These are phyloP conservation scores for Cucurbita argyrosperma DNA, from an alignment of 306 rosid species.

Conservation along the genomic window DNA sequence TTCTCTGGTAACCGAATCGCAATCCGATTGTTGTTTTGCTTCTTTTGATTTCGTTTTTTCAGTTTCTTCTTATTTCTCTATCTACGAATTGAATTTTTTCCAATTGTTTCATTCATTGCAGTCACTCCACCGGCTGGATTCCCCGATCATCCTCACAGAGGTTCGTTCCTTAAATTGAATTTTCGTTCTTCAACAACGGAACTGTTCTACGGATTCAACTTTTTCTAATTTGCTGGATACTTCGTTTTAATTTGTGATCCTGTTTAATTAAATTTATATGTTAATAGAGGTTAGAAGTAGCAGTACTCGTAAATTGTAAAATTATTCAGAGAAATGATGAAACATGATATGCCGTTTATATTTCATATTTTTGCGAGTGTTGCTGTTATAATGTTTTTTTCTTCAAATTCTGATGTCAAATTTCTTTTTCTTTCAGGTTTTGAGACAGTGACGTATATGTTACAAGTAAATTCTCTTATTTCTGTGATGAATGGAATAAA, in stretches of 20 bases:
- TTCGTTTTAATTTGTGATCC: neutral
- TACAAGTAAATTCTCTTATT: slow-evolving; percentile 22
- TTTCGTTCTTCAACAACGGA: neutral
- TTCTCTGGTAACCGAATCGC: slow-evolving; percentile 28
- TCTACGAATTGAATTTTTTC: neutral
- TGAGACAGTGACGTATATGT: slow-evolving; percentile 10
- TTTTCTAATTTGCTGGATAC: neutral
- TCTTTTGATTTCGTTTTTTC: neutral
- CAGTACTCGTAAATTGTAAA: neutral
- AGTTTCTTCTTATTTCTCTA: neutral
- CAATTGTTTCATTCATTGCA: slow-evolving; percentile 8
- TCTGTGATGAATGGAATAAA: neutral
- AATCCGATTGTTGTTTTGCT: neutral
- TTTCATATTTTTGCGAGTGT: too few species aligned
- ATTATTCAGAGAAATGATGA: neutral
- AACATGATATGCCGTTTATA: too few species aligned
- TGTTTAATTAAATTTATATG: neutral
- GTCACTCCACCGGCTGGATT: slow-evolving; percentile 54
- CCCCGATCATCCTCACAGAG: slow-evolving; percentile 67
- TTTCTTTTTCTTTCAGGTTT: neutral
- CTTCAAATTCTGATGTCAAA: neutral
- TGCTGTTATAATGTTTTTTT: too few species aligned
- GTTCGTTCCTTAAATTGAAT: slow-evolving; percentile 9
- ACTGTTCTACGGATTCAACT: neutral
- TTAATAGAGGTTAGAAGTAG: too few species aligned